phyloP scores from a whole-genome alignment of 495 filamentous ascomycete species.

The Neurospora intermedia region DNA sequence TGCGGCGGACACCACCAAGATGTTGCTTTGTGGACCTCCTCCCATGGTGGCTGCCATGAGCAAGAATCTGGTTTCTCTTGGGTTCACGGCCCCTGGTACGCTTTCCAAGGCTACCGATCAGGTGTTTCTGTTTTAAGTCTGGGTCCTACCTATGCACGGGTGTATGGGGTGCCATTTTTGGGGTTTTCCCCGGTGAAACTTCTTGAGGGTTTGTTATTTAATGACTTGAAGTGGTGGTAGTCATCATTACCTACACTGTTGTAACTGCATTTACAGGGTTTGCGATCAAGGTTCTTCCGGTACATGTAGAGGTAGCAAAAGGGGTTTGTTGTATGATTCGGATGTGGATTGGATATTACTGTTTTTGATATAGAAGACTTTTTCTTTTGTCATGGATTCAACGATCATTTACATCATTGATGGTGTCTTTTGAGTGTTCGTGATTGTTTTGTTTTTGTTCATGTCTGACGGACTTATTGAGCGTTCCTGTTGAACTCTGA shows the following conservation, averaged over 20 bases:
- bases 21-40: constrained; percentile 71
- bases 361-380: not conserved
- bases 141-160: no score
- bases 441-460: not conserved
- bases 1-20: constrained; percentile 48
- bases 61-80: constrained; percentile 64
- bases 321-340: not conserved
- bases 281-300: not conserved
- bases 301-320: not conserved
- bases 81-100: constrained; percentile 61
- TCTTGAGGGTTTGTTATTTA: not conserved
- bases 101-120: constrained; percentile 75
- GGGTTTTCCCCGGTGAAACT: not conserved
- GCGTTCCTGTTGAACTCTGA: not conserved
- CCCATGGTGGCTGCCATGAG: constrained; percentile 80
- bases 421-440: not conserved
- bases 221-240: not conserved
- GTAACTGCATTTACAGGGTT: not conserved
- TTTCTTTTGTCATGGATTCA: not conserved
- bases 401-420: not conserved
- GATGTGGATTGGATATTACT: not conserved
- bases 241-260: not conserved
- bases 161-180: not conserved
- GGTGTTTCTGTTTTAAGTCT: constrained; percentile 67
- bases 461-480: not conserved